Conservation (phyloP, 768 basidiomycete genomes). For the Symmetrospora coprosmae region DNA sequence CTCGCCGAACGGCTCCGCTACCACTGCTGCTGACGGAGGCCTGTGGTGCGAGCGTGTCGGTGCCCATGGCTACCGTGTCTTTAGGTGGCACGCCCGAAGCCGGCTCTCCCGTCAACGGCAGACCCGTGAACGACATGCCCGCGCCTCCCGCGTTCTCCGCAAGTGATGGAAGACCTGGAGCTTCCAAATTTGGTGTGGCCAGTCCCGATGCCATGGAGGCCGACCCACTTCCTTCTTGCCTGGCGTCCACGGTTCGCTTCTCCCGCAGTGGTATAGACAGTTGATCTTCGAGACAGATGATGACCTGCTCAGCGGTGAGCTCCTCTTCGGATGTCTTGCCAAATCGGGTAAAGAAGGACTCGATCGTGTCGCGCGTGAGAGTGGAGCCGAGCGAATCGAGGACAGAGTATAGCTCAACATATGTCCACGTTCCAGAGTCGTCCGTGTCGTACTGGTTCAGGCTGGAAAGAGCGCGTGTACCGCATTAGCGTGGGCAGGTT, state of each 20-base stretch:
- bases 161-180: neutral
- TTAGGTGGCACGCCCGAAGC: neutral
- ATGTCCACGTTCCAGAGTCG: conserved; percentile 58
- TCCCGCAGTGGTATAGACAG: conserved; percentile 58
- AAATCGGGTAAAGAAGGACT: conserved; percentile 62
- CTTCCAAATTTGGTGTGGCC: conserved; percentile 36
- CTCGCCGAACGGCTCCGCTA: neutral
- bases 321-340: conserved; percentile 57
- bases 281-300: conserved; percentile 74
- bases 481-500: conserved; percentile 37
- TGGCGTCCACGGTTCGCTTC: conserved; percentile 50
- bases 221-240: too few species aligned
- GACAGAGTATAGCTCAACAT: conserved; percentile 81
- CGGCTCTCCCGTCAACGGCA: conserved; percentile 9
- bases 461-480: conserved; percentile 71
- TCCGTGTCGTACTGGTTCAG: conserved; percentile 80
- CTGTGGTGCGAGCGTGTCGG: neutral
- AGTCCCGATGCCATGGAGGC: too few species aligned
- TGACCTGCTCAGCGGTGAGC: conserved; percentile 60
- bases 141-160: neutral
- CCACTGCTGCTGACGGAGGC: neutral
- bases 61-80: neutral
- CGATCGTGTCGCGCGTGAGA: conserved; percentile 59
- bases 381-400: conserved; percentile 94
- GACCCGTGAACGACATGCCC: neutral